Base-by-base conservation (phyloP, 805 yeast species). In the Kodamaea sagamina region DNA sequence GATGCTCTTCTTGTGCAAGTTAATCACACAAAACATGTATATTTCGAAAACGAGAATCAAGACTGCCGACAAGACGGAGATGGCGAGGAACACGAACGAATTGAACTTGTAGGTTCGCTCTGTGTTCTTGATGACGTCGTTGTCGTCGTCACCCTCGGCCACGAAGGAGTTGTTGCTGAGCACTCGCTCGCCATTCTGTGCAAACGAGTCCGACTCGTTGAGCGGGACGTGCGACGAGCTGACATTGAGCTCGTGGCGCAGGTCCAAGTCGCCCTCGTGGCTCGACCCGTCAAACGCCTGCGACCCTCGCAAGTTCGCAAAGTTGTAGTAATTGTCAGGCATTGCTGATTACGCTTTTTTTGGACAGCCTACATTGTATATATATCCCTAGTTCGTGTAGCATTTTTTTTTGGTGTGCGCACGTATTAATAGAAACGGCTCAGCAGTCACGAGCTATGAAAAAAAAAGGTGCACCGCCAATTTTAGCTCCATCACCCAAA, bases 1-100 rank as follows among this genome's bases (percentile, higher is more conserved):
- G 32, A 58, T 45, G 16, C 43, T 41, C 22, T 47, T 34, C 45
- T 61, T 54, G 48, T 71, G 68, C n/a, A 55, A 46, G 39, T 67
- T 63, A 39, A 67, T 66, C 6, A 64, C 66, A 0, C 68, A 71
- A 46, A 65, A 72, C 51, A 72, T 57, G 51, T 66, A 68, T 3
- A 55, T 53, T 44, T 72, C 73, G n/a, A 71, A 57, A 3, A 56
- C 64, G 11, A 72, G 42, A 2, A 68, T 59, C 4, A 67, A 47
- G 1, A 59, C 9, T 1, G 76, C 75, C 6, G 67, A 63, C 1
- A 58, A 25, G 1, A 65, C 40, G 3, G 77, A 67, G 1, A 59
- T 55, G 6, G 50, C 19, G 7, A 72, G 53, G 39, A 63, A 67
- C 11, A 47, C 27, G 27, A 32, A 42, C 4, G 52, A 43, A 8